These are phyloP conservation scores for Litsea cubeba DNA, from an alignment of 164 flowering plant species.

Conservation along the genomic window DNA sequence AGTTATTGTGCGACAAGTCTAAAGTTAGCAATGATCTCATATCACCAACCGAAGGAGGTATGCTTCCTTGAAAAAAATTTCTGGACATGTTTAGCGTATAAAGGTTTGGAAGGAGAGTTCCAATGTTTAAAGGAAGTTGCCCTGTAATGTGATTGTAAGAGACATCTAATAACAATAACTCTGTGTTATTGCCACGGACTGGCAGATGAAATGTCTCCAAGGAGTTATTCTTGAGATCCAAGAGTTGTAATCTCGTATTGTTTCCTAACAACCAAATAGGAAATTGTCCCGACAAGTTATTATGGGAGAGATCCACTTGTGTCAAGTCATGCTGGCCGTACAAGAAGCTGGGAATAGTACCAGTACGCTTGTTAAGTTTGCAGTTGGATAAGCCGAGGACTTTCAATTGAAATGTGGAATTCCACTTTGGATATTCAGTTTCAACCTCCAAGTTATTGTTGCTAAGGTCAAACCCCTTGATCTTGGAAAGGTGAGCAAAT, in stretches of 20 bases:
- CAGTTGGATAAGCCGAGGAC: background rate
- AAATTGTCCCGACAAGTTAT: conserved; percentile 1
- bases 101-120: conserved; percentile 5
- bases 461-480: background rate
- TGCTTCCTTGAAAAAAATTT: conserved; percentile 6
- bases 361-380: background rate
- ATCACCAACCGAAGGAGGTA: conserved; percentile 15
- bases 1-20: conserved; percentile 23
- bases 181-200: background rate
- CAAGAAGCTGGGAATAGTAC: too few relatives aligned
- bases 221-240: conserved; percentile 2
- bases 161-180: background rate
- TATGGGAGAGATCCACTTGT: conserved; percentile 7
- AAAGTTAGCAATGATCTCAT: background rate
- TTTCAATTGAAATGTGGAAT: conserved; percentile 4
- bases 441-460: background rate
- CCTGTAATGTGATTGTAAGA: background rate
- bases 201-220: conserved; percentile 3
- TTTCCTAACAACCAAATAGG: conserved; percentile 9
- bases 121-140: background rate
- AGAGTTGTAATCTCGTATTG: background rate
- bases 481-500: background rate
- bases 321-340: background rate
- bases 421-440: conserved; percentile 2
- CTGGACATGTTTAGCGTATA: background rate